Base-by-base conservation (phyloP, 805 yeast genomes). In the Ogataea angusta region DNA sequence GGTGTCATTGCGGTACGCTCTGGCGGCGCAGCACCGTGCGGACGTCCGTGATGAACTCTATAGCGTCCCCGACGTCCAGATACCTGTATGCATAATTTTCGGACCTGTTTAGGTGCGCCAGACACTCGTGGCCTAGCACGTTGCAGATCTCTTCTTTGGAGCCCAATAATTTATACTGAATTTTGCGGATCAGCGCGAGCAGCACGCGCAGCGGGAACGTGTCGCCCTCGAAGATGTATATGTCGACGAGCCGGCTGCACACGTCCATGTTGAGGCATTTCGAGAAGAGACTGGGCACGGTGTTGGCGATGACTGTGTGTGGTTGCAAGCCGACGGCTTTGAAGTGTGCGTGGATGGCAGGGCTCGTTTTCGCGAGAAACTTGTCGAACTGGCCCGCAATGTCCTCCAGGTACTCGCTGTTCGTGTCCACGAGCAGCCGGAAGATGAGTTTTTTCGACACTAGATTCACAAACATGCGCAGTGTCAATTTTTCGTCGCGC, bases 161-260 rank as follows among this genome's bases (percentile, higher is more conserved):
- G 2, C 80, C 85, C 54, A 69, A 78, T 23, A 82, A 64, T 49
- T 72, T 73, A 42, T 69, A 74, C 33, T 72, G 74, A 14, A 76
- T 60, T 30, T 66, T 64, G 17, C 67, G 66, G 30, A 83, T 54
- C 10, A 80, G 55, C 0, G 78, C 84, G n/a, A 82, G 56, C 2
- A 74, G 64, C 9, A 72, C 68, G 15, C 82, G 68, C 30, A 78
- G 59, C 35, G 82, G 53, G 47, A 80, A 68, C 2, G 72, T 60
- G 48, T 77, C 85, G 6, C 82, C 80, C 54, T 81, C 87, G 54
- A 80, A 80, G 9, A 80, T 55, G 54, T 70, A 70, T 5, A 82
- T 64, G 54, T 83, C 90, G 45, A 83, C 51, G 6, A 82, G 48
- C 12, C 78, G 69, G 18, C 70, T 62, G 6, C 74, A 57, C 1